A percentile compares a stretch with the other conserved stretches of the same genome.
Evolutionary conservation across 106 monocot genomes (phyloP).

Genomic region (Apostasia ramifera): DNA sequence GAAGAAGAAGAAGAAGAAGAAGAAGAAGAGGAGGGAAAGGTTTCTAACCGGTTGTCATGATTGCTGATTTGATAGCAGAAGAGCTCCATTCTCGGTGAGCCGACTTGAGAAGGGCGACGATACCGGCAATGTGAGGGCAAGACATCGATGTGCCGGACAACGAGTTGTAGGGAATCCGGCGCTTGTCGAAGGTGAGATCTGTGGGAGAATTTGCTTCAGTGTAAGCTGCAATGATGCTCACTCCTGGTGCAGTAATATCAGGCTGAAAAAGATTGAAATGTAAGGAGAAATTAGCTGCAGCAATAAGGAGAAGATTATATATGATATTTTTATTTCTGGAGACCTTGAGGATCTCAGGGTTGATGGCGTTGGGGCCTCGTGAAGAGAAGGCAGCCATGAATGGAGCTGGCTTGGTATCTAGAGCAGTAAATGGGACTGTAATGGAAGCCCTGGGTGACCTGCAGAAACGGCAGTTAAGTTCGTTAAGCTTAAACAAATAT

Average conservation of each 20-base stretch:
- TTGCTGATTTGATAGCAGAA: constrained; percentile 66
- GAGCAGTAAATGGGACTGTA: constrained; percentile 32
- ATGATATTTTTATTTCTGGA: too few relatives aligned
- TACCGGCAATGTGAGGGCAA: constrained; percentile 71
- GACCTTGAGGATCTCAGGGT: constrained; percentile 50
- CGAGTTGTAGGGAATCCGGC: constrained; percentile 44
- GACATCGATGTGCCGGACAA: constrained; percentile 83
- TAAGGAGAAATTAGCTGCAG: too few relatives aligned
- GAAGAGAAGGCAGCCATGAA: constrained; percentile 59
- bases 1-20: not conserved
- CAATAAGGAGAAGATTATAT: not conserved
- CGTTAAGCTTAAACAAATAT: too few relatives aligned
- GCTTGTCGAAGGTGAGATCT: constrained; percentile 26
- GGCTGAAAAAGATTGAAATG: constrained; percentile 10
- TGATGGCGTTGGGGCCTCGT: constrained; percentile 35
- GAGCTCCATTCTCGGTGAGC: constrained; percentile 67
- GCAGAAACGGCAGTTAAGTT: not conserved
- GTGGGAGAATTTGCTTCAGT: constrained; percentile 40
- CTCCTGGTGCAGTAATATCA: constrained; percentile 49
- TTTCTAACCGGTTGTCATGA: constrained; percentile 69
- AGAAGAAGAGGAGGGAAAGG: not conserved
- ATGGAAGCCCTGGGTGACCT: constrained; percentile 33
- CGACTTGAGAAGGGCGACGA: constrained; percentile 57
- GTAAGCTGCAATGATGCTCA: constrained; percentile 51
- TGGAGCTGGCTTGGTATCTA: constrained; percentile 41